Evolutionary conservation across 140 eudicot species (phyloP), one percentile per base, ranked within the genome.

Genomic region (Cichorium intybus): DNA sequence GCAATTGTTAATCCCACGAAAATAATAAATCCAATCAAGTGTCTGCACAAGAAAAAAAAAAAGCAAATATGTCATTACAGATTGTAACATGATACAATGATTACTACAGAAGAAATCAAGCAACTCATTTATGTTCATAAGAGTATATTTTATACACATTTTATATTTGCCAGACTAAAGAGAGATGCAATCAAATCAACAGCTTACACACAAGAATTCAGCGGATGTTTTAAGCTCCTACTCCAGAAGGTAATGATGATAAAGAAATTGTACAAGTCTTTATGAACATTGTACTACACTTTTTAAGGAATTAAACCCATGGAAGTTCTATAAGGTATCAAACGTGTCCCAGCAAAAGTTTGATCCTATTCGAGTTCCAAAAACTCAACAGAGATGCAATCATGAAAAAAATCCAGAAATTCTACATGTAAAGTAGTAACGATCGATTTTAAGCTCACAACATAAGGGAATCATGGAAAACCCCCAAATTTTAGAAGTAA

Each of bases 21-120:
- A 17, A 93, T 62, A 56, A 81, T 34, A 77, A 88, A 93, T 53
- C 99, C 99, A 59, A 93, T 39, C 24, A 93, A 78, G 80, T 93
- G 99, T 79, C 99, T 93, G 89, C 83, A 93, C 63, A 56, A 26
- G 52, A 56, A 61, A 58, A 43, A 63, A 7, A 72, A 58, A 53
- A 59, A 56, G 34, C 7, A 24, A 24, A 45, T 18, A 22, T 62
- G 24, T 6, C 23, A 66, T 17, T 22, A 65, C 35, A 27, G 21
- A 24, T 14, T 58, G 27, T 27, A 20, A 26, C 41, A 39, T 60
- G 34, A 26, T 60, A 59, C 66, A 3, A 60, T 11, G 24, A 20
- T 43, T 28, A 18, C 43, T n/a, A 48, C 48, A 51, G 39, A 72
- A 21, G 16, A 62, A 31, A 62, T 31, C 26, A 71, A 71, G 43